phyloP scores from a whole-genome alignment of 495 filamentous ascomycete genomes.

The Aspergillus cavernicola region DNA sequence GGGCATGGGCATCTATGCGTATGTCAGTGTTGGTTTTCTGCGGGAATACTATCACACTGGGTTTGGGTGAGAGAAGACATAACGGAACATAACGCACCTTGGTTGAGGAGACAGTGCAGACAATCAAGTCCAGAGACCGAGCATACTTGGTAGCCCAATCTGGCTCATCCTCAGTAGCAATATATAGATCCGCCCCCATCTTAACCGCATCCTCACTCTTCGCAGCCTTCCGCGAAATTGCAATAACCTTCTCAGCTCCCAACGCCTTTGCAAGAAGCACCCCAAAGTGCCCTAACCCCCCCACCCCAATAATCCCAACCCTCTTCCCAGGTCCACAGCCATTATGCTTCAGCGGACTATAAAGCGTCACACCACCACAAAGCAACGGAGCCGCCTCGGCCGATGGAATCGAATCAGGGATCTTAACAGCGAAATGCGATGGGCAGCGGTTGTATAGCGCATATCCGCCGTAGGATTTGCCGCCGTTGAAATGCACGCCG shows the following conservation, averaged over 20 bases:
- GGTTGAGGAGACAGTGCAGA: slow-evolving; percentile 72
- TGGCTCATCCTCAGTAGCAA: slow-evolving; percentile 77
- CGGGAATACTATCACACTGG: too few relatives aligned
- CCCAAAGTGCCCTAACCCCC: slow-evolving; percentile 74
- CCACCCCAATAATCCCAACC: slow-evolving; percentile 81
- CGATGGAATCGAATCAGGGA: slow-evolving; percentile 61
- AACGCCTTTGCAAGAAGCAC: slow-evolving; percentile 62
- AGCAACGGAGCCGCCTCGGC: slow-evolving; percentile 76
- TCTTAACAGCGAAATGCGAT: slow-evolving; percentile 72
- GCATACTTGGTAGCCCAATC: slow-evolving; percentile 66
- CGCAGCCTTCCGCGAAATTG: slow-evolving; percentile 62
- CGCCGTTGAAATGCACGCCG: slow-evolving; percentile 42
- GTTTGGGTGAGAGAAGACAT: too few relatives aligned
- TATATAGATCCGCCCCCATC: slow-evolving; percentile 61
- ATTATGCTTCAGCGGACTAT: slow-evolving; percentile 68
- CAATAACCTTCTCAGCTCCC: slow-evolving; percentile 72
- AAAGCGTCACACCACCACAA: slow-evolving; percentile 79
- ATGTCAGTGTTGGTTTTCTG: background rate
- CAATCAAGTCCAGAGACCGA: slow-evolving; percentile 71
- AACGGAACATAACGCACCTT: slow-evolving; percentile 33
- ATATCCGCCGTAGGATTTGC: slow-evolving; percentile 66
- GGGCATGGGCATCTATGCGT: slow-evolving; percentile 60
- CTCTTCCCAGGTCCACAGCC: slow-evolving; percentile 74
- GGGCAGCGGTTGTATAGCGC: slow-evolving; percentile 69
- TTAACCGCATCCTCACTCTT: slow-evolving; percentile 71